Base-by-base conservation (phyloP, 768 basidiomycete genomes). In the Lactifluus hygrophoroides region DNA sequence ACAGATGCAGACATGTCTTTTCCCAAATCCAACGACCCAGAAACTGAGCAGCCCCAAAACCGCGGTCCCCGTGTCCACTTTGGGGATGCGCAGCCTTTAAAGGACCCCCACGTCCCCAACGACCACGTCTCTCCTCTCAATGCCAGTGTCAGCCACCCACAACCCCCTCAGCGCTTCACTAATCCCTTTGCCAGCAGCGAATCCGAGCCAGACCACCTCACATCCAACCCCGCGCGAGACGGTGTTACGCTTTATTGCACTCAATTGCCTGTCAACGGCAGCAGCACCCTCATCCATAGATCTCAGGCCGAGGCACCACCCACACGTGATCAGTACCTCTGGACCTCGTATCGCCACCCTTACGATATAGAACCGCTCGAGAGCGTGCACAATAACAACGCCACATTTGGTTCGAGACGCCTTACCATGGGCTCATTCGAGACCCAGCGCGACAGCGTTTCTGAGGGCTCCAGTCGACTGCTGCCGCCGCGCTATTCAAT, bases 311-410 rank as follows among this genome's bases (percentile, higher is more conserved):
- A 58, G 50, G 16, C 17, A 21, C 35, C 61, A 27, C 27, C 63
- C 63, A 14, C 64, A 58, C 52, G 63, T 56, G 51, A 63, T 59
- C 76, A 71, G 66, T 80, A 74, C 56, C 74, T 80, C 0, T 67
- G 82, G 45, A 78, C 81, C 17, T 81, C 82, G 3, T 80, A 82
- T 70, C 71, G 76, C 49, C 82, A 85, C 60, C 83, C 84, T 10
- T 77, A 83, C 61, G 81, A 84, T 46, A 83, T 87, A 42, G 72
- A 71, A 17, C 75, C 82, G 2, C 85, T 84, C 3, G 67, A 71
- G 38, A 69, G 71, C 55, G 75, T 73, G 3, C 78, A 80, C 60
- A 56, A 80, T 60, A 56, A 53, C 34, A 45, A 27, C 19, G 34
- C 64, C 58, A 43, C 61, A 57, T 37, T 50, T 42, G 40, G 51